Conservation (phyloP, 2,329 filamentous ascomycete genomes). For the Macrophomina phaseolina region DNA sequence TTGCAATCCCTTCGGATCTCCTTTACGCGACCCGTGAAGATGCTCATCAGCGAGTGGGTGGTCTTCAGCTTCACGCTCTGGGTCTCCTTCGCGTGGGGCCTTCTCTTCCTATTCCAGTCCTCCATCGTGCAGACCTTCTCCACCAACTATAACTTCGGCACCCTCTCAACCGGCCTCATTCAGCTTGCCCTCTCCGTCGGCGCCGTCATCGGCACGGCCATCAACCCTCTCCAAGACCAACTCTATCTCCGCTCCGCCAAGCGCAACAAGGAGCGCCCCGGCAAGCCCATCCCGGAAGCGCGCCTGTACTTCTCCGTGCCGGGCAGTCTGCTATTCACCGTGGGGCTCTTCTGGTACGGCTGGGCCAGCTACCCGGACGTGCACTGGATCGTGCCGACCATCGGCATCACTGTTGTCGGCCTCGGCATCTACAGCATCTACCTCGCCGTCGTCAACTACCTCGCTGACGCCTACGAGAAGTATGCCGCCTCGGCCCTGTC, state of each 20-base stretch:
- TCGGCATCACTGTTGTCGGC: constrained; percentile 35
- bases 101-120: constrained; percentile 51
- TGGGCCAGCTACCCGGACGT: constrained; percentile 32
- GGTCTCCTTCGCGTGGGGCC: constrained; percentile 53
- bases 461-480: constrained; percentile 55
- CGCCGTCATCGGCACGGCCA: constrained; percentile 47
- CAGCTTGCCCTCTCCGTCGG: constrained; percentile 51
- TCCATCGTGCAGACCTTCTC: constrained; percentile 49
- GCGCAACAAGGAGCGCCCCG: constrained; percentile 46
- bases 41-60: constrained; percentile 51
- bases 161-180: constrained; percentile 45
- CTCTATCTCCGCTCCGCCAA: constrained; percentile 38
- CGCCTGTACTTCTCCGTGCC: constrained; percentile 50
- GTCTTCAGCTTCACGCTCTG: constrained; percentile 52
- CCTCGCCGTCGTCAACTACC: constrained; percentile 57
- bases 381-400: constrained; percentile 39
- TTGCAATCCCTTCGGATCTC: constrained; percentile 43
- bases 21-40: constrained; percentile 47
- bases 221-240: constrained; percentile 47
- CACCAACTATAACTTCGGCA: constrained; percentile 44
- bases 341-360: constrained; percentile 39
- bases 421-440: constrained; percentile 46
- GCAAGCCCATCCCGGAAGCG: constrained; percentile 50
- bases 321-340: constrained; percentile 46
- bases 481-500: constrained; percentile 53